Percentiles rank a stretch among this genome's conserved stretches.
phyloP scores from a whole-genome alignment of 441 rosid genomes.

The Gossypium schwendimanii region DNA sequence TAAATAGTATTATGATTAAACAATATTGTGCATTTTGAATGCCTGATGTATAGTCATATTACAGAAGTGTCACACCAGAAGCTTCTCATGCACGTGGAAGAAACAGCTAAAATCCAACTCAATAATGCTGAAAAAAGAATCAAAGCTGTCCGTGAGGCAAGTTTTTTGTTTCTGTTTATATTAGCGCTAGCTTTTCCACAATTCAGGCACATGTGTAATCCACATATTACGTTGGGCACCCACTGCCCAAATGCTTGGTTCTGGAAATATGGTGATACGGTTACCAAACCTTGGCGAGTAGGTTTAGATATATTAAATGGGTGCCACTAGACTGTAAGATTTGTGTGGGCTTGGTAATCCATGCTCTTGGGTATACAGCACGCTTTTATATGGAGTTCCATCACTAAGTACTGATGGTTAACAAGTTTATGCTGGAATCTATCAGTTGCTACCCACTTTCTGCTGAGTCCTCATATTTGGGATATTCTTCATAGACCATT shows the following conservation, averaged over 20 bases:
- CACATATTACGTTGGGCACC: background rate
- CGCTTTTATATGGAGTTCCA: background rate
- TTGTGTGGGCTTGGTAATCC: background rate
- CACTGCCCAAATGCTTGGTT: constrained; percentile 8
- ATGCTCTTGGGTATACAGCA: background rate
- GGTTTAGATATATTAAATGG: background rate
- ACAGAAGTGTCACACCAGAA: constrained; percentile 67
- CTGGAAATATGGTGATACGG: background rate
- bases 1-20: background rate
- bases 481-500: background rate
- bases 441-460: background rate
- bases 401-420: background rate
- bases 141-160: constrained; percentile 60
- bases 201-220: background rate
- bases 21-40: background rate
- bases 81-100: constrained; percentile 56
- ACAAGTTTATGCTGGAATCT: background rate
- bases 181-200: background rate
- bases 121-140: constrained; percentile 57
- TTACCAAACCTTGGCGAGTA: background rate
- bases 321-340: background rate
- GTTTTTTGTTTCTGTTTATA: constrained; percentile 16
- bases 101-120: constrained; percentile 50
- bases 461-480: background rate
- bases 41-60: background rate